These are phyloP conservation scores for Vigna reflexopilosa DNA, from an alignment of 306 rosid genomes.

Conservation along the genomic window DNA sequence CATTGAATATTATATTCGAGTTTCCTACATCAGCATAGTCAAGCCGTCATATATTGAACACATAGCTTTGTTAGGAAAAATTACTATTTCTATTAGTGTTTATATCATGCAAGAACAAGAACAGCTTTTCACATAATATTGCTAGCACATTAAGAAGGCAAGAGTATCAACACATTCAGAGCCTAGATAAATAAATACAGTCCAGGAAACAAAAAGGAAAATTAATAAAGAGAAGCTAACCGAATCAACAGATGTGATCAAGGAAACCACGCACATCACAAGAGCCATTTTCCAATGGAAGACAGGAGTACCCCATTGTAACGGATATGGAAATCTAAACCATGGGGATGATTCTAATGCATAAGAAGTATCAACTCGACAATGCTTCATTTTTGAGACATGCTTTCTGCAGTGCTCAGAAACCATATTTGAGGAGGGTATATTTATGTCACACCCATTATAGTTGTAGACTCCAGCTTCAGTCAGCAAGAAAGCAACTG, in stretches of 20 bases:
- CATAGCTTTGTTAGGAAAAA: conserved; percentile 19
- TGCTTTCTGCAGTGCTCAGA: conserved; percentile 95
- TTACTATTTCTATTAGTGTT: conserved; percentile 11
- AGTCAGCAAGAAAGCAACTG: conserved; percentile 86
- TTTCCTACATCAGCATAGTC: conserved; percentile 24
- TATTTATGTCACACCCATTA: conserved; percentile 88
- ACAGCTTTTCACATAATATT: conserved; percentile 26
- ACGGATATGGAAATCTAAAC: conserved; percentile 98
- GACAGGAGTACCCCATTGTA: conserved; percentile 99
- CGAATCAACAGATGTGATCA: conserved; percentile 96
- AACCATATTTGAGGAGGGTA: conserved; percentile 87
- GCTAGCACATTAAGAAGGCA: conserved; percentile 27
- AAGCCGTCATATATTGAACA: conserved; percentile 27
- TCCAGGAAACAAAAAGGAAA: conserved; percentile 35
- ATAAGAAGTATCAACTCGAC: conserved; percentile 90
- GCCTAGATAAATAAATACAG: conserved; percentile 28
- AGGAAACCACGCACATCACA: conserved; percentile 92
- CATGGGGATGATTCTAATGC: conserved; percentile 83
- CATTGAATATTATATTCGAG: conserved; percentile 16
- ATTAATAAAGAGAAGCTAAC: conserved; percentile 62
- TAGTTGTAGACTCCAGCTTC: conserved; percentile 88
- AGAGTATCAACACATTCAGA: conserved; percentile 26
- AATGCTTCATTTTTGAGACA: conserved; percentile 89
- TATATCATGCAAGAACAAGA: conserved; percentile 21
- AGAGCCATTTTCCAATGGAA: conserved; percentile 96